Evolutionary conservation across 441 rosid species (phyloP).

Genomic region (Euphorbia neoarborescens): DNA sequence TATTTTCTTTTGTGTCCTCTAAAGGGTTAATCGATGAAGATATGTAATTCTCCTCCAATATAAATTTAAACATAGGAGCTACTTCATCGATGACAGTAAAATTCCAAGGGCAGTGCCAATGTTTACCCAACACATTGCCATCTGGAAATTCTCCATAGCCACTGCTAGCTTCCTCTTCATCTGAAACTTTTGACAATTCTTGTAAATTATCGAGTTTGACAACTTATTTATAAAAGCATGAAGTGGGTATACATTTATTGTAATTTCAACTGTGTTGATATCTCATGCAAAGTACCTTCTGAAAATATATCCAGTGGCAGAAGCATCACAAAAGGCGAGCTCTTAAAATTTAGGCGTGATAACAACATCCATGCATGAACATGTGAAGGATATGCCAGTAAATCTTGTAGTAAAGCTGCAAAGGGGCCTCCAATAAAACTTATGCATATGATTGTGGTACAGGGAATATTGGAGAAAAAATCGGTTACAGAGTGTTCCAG

Average conservation of each 20-base stretch:
- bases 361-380: conserved; percentile 60
- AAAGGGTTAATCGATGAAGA: conserved; percentile 41
- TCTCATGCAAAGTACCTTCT: conserved; percentile 47
- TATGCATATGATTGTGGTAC: conserved; percentile 56
- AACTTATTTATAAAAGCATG: neutral
- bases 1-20: conserved; percentile 52
- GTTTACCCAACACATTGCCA: conserved; percentile 31
- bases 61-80: conserved; percentile 69
- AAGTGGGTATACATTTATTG: neutral
- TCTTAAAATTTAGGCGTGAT: conserved; percentile 55
- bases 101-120: conserved; percentile 92
- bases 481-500: conserved; percentile 54
- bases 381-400: conserved; percentile 42
- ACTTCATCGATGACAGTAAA: conserved; percentile 57
- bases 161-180: conserved; percentile 35
- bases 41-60: conserved; percentile 63
- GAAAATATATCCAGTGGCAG: conserved; percentile 56
- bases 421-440: conserved; percentile 60
- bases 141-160: conserved; percentile 27
- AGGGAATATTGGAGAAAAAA: conserved; percentile 58
- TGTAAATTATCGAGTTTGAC: neutral
- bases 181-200: conserved; percentile 27
- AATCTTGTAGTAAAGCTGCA: conserved; percentile 48
- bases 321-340: conserved; percentile 67
- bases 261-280: neutral